Evolutionary conservation across 495 filamentous ascomycete species (phyloP), one percentile per base, ranked within the genome.

Genomic region (Penicillium macrosclerotiorum): DNA sequence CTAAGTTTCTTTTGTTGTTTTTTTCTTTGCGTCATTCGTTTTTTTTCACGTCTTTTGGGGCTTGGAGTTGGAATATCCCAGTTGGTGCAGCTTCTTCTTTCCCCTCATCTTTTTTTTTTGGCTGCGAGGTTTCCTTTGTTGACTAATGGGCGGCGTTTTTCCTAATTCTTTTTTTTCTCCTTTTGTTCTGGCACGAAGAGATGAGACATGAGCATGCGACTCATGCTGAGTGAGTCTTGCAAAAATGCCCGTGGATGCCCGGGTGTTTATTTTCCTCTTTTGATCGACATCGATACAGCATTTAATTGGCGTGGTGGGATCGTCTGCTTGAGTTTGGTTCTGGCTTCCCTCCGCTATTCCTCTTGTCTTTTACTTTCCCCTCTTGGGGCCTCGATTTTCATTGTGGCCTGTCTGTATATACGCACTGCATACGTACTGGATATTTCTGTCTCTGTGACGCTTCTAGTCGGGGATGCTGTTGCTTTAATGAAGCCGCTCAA

Each of bases 151-250:
- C n/a, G 36, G 36, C 34, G 37, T 41, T 54, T 45, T 55, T 52
- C 47, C 18, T 25, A 25, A 35, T 37, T 51, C 47, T 45, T 38
- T 51, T 31, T 17, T 40, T 44, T 14, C 30, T 41, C 33, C 45
- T 14, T 54, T 57, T 55, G 44, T 57, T 53, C 12, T 54, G 50
- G n/a, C 45, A 63, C 47, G 59, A 63, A 51, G 59, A 49, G 50
- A 63, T 41, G 59, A 63, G 59, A 54, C 45, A 63, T 49, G 59
- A 63, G 59, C 55, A 60, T 48, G 45, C 46, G 33, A 46, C 43
- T 46, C 26, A 43, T 46, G n/a, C n/a, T n/a, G 33, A 5, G n/a
- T 32, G 42, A 46, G 47, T 51, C 37, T 52, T 44, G 34, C 40
- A 39, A 38, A 40, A 23, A 40, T 38, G 8, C 27, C 34, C 20